A percentile compares a stretch with the other conserved stretches of the same genome.
Evolutionary conservation across 768 basidiomycete genomes (phyloP).

Genomic region (Rhizopogon rudus): DNA sequence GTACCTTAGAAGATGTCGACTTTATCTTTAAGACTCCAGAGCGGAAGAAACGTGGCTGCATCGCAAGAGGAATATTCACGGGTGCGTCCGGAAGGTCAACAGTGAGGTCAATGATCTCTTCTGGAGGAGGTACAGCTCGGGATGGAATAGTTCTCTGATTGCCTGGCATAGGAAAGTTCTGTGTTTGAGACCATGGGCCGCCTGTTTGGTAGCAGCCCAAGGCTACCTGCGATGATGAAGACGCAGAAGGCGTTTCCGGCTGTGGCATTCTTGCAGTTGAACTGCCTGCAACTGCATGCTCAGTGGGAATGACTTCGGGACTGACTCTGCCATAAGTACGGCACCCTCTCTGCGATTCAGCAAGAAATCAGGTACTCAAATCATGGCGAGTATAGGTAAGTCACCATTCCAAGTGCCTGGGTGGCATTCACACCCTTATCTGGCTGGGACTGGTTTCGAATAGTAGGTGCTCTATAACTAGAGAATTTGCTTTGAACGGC

Average conservation of each 20-base stretch:
- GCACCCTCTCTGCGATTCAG: background rate
- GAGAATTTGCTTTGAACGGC: background rate
- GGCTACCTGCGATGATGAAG: background rate
- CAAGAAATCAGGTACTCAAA: background rate
- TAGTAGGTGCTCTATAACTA: background rate
- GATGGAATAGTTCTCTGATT: background rate
- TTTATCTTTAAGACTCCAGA: conserved; percentile 18
- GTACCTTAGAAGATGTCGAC: background rate
- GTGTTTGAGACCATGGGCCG: background rate
- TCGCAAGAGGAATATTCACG: conserved; percentile 10
- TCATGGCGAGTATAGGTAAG: background rate
- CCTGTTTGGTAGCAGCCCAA: background rate
- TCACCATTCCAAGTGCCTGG: background rate
- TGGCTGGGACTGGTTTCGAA: background rate
- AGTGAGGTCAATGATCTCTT: conserved; percentile 8
- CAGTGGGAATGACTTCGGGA: background rate
- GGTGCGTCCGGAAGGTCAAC: background rate
- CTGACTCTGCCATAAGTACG: background rate
- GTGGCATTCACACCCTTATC: background rate
- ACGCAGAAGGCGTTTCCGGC: background rate
- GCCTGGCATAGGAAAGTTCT: background rate
- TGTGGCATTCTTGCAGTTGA: background rate
- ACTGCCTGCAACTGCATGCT: background rate
- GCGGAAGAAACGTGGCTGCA: conserved; percentile 14
- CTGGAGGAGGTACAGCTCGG: background rate